A percentile compares a stretch with the other conserved stretches of the same genome.
Evolutionary conservation across 2,329 filamentous ascomycete species (phyloP).

Genomic region (Dryadomyces quercus-mongolicae): DNA sequence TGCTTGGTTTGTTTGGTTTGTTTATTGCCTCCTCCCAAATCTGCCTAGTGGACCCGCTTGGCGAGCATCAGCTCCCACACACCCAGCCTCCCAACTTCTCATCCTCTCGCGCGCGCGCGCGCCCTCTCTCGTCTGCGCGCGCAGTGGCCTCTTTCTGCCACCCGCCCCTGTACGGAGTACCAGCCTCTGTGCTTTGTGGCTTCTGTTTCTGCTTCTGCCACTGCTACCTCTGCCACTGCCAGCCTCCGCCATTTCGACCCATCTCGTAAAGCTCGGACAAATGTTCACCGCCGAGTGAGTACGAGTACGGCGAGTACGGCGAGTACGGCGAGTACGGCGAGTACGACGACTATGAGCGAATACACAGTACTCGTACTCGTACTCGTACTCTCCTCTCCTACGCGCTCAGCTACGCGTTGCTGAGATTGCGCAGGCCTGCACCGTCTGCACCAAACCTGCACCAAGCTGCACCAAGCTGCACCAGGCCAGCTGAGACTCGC

Average conservation of each 20-base stretch:
- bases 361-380: not conserved
- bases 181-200: too few relatives aligned
- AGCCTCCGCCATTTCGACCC: not conserved
- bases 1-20: conserved; percentile 4
- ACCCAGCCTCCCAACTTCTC: not conserved
- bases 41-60: conserved; percentile 4
- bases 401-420: too few relatives aligned
- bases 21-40: conserved; percentile 15
- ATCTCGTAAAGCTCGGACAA: not conserved
- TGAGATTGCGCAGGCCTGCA: not conserved
- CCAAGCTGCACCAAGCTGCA: too few relatives aligned
- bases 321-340: too few relatives aligned
- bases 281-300: not conserved
- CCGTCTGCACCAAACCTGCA: too few relatives aligned
- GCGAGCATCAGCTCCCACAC: not conserved
- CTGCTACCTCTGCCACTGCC: not conserved
- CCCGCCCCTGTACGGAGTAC: too few relatives aligned
- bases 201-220: too few relatives aligned
- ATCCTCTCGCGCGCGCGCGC: too few relatives aligned
- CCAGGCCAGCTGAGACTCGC: not conserved
- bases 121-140: not conserved
- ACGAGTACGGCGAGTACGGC: too few relatives aligned
- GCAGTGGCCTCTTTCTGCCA: not conserved
- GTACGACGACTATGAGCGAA: too few relatives aligned
- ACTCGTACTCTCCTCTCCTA: not conserved